phyloP scores from a whole-genome alignment of 1,284 basidiomycete genomes.

The Moesziomyces antarcticus region DNA sequence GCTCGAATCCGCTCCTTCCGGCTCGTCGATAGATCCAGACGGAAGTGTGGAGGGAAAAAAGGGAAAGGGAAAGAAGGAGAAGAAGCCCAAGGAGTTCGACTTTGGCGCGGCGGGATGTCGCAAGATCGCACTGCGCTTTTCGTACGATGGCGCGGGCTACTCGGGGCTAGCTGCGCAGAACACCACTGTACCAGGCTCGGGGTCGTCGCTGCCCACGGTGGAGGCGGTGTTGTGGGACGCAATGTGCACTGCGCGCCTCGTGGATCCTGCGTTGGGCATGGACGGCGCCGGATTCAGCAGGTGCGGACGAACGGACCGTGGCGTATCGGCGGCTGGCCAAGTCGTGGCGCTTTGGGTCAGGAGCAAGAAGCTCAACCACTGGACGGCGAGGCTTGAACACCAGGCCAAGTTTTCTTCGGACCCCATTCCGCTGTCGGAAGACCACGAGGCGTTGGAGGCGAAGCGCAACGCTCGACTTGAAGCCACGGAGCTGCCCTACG shows the following conservation, averaged over 20 bases:
- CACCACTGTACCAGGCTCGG: constrained; percentile 66
- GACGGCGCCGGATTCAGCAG: constrained; percentile 82
- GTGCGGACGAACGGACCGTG: constrained; percentile 93
- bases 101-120: constrained; percentile 78
- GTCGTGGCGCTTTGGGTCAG: constrained; percentile 85
- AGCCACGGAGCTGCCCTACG: constrained; percentile 78
- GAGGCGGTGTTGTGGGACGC: constrained; percentile 88
- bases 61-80: constrained; percentile 23
- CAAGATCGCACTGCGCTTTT: constrained; percentile 91
- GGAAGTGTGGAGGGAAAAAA: background rate
- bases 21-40: background rate
- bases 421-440: background rate
- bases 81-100: constrained; percentile 70
- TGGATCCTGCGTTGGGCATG: constrained; percentile 57
- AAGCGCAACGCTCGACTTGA: constrained; percentile 42
- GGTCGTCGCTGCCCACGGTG: constrained; percentile 82
- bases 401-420: constrained; percentile 4
- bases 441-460: constrained; percentile 34
- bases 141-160: constrained; percentile 91
- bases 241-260: constrained; percentile 59
- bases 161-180: constrained; percentile 80
- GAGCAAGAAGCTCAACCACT: constrained; percentile 59
- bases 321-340: constrained; percentile 93
- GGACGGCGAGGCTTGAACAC: constrained; percentile 16
- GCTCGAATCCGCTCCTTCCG: background rate